Evolutionary conservation across 2,329 filamentous ascomycete genomes (phyloP).

Genomic region (Colletotrichum paranaense): DNA sequence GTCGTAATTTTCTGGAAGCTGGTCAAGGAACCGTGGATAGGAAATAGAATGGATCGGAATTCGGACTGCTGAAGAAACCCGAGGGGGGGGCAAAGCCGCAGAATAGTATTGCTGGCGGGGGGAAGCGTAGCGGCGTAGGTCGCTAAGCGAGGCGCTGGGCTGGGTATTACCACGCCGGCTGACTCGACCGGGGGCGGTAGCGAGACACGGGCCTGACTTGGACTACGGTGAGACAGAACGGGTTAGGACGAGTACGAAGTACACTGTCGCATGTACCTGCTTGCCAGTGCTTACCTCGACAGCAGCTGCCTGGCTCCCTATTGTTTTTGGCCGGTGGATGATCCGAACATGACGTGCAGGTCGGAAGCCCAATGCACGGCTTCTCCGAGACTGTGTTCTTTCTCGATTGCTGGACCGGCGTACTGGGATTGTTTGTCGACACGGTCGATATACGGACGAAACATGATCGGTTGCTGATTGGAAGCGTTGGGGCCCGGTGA

Average conservation of each 20-base stretch:
- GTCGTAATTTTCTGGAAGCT: constrained; percentile 3
- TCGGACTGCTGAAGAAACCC: constrained; percentile 27
- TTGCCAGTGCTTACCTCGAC: neutral
- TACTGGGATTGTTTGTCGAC: neutral
- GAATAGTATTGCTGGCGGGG: neutral
- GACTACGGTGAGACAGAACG: constrained; percentile 12
- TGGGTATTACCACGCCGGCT: neutral
- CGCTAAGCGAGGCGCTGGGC: constrained; percentile 14
- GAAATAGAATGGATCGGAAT: constrained; percentile 28
- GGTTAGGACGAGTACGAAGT: constrained; percentile 1
- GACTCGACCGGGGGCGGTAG: constrained; percentile 24
- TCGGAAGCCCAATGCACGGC: neutral
- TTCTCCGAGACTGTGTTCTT: neutral
- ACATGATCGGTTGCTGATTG: neutral
- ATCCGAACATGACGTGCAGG: constrained; percentile 12
- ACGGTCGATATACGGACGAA: neutral
- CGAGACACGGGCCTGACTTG: neutral
- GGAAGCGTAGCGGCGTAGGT: neutral
- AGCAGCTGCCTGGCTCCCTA: no score
- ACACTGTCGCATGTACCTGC: neutral
- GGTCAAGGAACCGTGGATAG: neutral
- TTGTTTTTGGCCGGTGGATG: neutral
- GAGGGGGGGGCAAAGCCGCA: constrained; percentile 19
- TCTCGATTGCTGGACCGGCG: neutral
- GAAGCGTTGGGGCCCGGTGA: neutral